These are phyloP conservation scores for Bromus sterilis DNA, from an alignment of 176 grass and related monocot species.

Conservation along the genomic window DNA sequence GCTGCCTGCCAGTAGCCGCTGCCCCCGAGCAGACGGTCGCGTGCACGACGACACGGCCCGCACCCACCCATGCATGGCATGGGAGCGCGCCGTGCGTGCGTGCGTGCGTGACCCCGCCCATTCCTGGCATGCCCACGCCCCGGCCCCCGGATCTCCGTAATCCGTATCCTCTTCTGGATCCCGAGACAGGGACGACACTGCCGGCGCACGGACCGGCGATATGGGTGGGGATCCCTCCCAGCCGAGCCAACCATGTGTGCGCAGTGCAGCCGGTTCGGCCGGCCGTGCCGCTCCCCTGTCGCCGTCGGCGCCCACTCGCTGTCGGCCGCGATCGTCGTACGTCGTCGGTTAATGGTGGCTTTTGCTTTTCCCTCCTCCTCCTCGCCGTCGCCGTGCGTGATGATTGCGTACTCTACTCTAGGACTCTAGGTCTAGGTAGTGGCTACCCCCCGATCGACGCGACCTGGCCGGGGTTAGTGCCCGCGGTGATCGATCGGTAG, in stretches of 20 bases:
- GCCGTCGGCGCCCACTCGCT: slow-evolving; percentile 23
- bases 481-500: not conserved
- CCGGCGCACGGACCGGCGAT: not conserved
- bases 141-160: not conserved
- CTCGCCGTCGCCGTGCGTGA: not conserved
- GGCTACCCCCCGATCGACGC: not conserved
- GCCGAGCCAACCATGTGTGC: not conserved
- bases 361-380: not conserved
- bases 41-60: not conserved
- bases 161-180: not conserved
- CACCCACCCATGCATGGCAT: not conserved
- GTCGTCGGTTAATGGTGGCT: not conserved
- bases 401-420: not conserved
- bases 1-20: not conserved
- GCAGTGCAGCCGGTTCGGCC: not conserved
- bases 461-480: not conserved
- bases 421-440: too few relatives aligned
- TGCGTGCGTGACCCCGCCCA: not conserved
- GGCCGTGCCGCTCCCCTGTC: slow-evolving; percentile 1
- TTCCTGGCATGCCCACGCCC: not conserved
- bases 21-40: not conserved
- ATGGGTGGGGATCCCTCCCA: too few relatives aligned
- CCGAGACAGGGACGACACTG: not conserved
- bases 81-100: not conserved
- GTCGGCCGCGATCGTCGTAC: not conserved